Evolutionary conservation across 345 rosid genomes (phyloP).

Genomic region (Salix koriyanagi): DNA sequence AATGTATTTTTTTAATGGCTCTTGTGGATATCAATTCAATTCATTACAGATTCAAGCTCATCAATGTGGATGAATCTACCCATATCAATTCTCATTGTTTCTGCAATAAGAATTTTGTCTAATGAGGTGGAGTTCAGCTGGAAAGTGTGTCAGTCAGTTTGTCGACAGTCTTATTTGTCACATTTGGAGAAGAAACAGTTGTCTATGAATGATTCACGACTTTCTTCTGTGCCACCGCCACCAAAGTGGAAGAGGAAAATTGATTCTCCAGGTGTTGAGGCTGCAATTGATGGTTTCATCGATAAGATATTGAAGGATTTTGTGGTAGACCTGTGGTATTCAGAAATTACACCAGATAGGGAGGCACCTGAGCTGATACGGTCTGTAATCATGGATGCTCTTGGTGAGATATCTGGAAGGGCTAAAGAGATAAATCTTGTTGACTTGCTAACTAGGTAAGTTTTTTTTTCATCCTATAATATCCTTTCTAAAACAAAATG

Average conservation of each 20-base stretch:
- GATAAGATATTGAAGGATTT: constrained; percentile 83
- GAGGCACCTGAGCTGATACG: constrained; percentile 86
- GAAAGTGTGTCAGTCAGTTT: constrained; percentile 36
- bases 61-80: constrained; percentile 97
- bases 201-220: constrained; percentile 70
- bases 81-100: constrained; percentile 56
- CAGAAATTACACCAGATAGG: constrained; percentile 81
- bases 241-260: constrained; percentile 77
- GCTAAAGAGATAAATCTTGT: constrained; percentile 78
- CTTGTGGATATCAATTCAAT: not conserved
- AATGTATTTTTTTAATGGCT: not conserved
- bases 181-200: constrained; percentile 65
- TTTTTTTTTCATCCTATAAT: not conserved
- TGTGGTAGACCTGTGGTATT: constrained; percentile 83
- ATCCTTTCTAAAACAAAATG: not conserved
- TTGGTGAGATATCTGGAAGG: constrained; percentile 82
- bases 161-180: constrained; percentile 42
- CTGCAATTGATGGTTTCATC: constrained; percentile 64
- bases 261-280: constrained; percentile 79
- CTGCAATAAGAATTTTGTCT: constrained; percentile 43
- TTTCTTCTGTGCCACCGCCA: constrained; percentile 45
- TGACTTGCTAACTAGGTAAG: constrained; percentile 77
- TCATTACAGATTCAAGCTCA: constrained; percentile 69
- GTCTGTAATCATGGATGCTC: constrained; percentile 77
- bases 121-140: constrained; percentile 74